Evolutionary conservation across 225 moss, liverwort and hornwort genomes (phyloP), one percentile per base, ranked within the genome.

Genomic region (Physcomitrium patens): DNA sequence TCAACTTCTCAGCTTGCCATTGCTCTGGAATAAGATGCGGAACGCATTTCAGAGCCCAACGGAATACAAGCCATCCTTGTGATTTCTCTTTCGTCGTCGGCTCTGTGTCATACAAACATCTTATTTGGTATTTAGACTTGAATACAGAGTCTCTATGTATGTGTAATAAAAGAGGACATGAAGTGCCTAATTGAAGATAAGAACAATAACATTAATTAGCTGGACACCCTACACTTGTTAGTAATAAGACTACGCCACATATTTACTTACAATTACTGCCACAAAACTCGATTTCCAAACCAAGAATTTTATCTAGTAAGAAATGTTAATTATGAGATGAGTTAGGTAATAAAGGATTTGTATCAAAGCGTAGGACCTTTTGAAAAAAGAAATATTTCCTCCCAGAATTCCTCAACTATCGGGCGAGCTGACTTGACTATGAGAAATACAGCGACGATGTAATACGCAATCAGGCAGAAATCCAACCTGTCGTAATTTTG

Each of bases 21-120:
- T 99, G 97, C 86, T 99, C 97, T 74, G 97, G 97, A 71, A 99
- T 95, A 67, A 95, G 85, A 77, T 99, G 95, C 8, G 97, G 97
- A 76, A 95, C 97, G 81, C 97, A 99, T 84, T 99, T 99, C 41
- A 99, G 87, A 16, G 97, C 97, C 97, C 93, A 94, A 67, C 93
- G 91, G 82, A 99, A 99, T 42, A 99, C 93, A 57, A 93, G 93
- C 97, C 97, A 99, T 70, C 97, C 97, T 81, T 99, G 97, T 54
- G 93, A 89, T 81, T 92, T 99, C 77, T 99, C 97, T 79, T 99
- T 99, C 8, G 93, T 89, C 67, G 89, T 75, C 58, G 95, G 93
- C 64, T 99, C 97, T 99, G 87, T 85, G 70, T 78, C 45, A 57
- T 52, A 80, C 67, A 75, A 78, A 70, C 27, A 27, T 56, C 54